Evolutionary conservation across 768 basidiomycete genomes (phyloP), one percentile per base, ranked within the genome.

Genomic region (Hebeloma cylindrosporum): DNA sequence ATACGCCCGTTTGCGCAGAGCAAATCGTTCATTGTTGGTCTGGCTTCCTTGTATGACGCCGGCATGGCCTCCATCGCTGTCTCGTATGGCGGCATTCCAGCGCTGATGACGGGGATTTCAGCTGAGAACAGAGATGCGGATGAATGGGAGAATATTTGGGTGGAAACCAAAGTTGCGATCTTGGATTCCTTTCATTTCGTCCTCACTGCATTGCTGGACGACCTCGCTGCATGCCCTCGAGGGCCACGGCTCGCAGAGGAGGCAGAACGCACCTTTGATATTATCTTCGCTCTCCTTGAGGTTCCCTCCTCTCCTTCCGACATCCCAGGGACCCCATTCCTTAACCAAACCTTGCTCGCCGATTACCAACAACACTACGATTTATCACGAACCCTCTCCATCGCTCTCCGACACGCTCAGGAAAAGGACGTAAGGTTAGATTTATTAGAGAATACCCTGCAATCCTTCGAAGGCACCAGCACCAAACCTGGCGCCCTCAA

Each of bases 311-410:
- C 71, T 6, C 69, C 70, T n/a, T n/a, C n/a, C n/a, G n/a, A 43
- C 11, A 38, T 42, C 28, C 53, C 60, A 23, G 55, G 57, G 1
- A 77, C 69, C 11, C 78, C 81, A 3, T 90, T 88, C 65, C 73
- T 88, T 48, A 78, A 88, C 56, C 78, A 74, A 20, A 59, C 85
- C 8, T 71, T 91, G 17, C 63, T 91, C 8, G 74, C 74, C 5
- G 88, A 91, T 56, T 88, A 90, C 61, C 82, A 88, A 47, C 71
- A 80, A 30, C 66, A 80, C 1, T 85, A 88, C 60, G 71, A 78
- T 36, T 67, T 90, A 9, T 71, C 76, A 6, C 64, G 59, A 20
- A 74, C 73, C 0, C 72, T 89, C 20, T 56, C 71, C 10, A 63
- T 65, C 4, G 71, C 73, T 7, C 63, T 80, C 21, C 67, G 59